Evolutionary conservation across 2,329 filamentous ascomycete species (phyloP), one percentile per base, ranked within the genome.

Genomic region (Calonectria pauciramosa): DNA sequence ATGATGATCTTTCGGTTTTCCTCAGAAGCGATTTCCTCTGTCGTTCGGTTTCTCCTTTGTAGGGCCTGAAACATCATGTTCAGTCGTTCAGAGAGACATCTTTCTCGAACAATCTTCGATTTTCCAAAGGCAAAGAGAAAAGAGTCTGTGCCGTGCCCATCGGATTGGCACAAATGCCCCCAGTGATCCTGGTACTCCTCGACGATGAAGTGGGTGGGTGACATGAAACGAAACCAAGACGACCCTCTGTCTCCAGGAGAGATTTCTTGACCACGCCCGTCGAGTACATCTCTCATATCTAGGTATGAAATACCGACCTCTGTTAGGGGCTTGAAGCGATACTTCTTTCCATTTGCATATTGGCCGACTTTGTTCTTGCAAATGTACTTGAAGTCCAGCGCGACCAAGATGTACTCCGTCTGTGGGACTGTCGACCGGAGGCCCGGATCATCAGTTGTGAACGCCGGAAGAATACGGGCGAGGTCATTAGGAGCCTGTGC

Each of bases 181-280:
- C 69, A 72, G 44, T 76, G 73, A 6, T 63, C 66, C 20, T 70
- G 49, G 23, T 65, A 76, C 38, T 76, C 77, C 16, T 71, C 65
- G 0, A 75, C 49, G 4, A 77, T 76, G 9, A 70, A 76, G 32
- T 79, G 73, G 9, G 65, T 26, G 5, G 71, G 66, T 1, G 64
- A 66, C 74, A 79, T 79, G 16, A 71, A 52, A n/a, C 47, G 65
- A 51, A 77, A 78, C 77, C 77, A 78, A 11, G 71, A 76, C 1
- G 71, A 74, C 0, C 75, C 77, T 36, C 77, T 65, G 11, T 76
- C 75, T 36, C 74, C 73, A 0, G 75, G 77, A 9, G 49, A 68
- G 0, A 41, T 34, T 2, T n/a, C 44, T 1, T 60, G 30, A 0
- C 69, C 69, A 9, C 52, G 56, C 10, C 32, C 52, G 23, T 49